Evolutionary conservation across 208 protist species (phyloP).

Genomic region (Porcisia hertigi): DNA sequence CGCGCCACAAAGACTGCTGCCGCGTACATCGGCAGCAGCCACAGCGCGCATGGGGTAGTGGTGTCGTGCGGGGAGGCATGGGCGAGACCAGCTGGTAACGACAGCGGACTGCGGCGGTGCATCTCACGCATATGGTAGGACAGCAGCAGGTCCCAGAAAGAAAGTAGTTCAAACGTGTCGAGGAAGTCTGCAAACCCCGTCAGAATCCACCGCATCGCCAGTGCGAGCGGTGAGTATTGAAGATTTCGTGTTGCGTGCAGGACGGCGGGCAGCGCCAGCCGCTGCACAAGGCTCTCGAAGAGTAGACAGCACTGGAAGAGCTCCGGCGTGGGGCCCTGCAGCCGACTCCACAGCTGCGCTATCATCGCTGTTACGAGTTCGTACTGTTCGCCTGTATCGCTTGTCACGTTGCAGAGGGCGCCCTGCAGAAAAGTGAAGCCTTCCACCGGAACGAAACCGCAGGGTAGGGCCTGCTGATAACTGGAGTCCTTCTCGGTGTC

Average conservation of each 20-base stretch:
- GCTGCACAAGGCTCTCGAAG: constrained; percentile 70
- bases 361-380: constrained; percentile 69
- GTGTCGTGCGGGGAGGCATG: constrained; percentile 6
- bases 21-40: constrained; percentile 78
- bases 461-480: constrained; percentile 45
- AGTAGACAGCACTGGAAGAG: constrained; percentile 80
- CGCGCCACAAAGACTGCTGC: constrained; percentile 81
- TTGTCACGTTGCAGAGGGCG: constrained; percentile 82
- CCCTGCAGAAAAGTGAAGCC: constrained; percentile 59
- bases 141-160: constrained; percentile 83
- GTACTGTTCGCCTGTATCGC: constrained; percentile 85
- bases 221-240: constrained; percentile 55
- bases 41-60: constrained; percentile 62
- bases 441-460: constrained; percentile 61
- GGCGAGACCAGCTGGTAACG: constrained; percentile 35
- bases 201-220: constrained; percentile 84
- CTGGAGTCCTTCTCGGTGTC: constrained; percentile 29
- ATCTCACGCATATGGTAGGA: constrained; percentile 80
- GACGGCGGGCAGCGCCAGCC: constrained; percentile 61
- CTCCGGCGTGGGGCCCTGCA: constrained; percentile 88
- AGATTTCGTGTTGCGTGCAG: constrained; percentile 69
- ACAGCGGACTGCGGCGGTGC: constrained; percentile 45
- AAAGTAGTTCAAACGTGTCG: constrained; percentile 70
- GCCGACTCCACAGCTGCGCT: constrained; percentile 73
- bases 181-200: constrained; percentile 80